Base-by-base conservation (phyloP, 1,284 basidiomycete genomes). In the Kwoniella shivajii region DNA sequence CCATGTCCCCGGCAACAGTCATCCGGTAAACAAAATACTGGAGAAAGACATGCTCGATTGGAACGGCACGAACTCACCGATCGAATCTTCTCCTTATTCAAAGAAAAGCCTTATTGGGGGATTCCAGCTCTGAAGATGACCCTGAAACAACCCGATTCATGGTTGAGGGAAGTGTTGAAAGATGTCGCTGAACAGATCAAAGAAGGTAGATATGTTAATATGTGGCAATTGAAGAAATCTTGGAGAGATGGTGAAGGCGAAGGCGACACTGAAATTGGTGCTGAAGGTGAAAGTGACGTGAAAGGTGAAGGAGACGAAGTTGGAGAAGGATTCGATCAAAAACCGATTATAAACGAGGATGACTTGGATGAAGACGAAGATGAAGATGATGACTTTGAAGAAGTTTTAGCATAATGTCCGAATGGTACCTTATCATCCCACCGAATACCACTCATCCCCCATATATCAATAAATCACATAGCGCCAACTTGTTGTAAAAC, bases 71-170 rank as follows among this genome's bases (percentile, higher is more conserved):
- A 95, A 71, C 84, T 98, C 9, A 82, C 92, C 70, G 92, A 97
- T 75, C 78, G 88, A 60, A 83, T 98, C 29, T 95, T 97, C 75
- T 71, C 78, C 1, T 80, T 88, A 7, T 98, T 95, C 80, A 84
- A 85, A 56, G 85, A 90, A 53, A 84, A 85, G 57, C 85, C 88
- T 34, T 87, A 87, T 62, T 97, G 92, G 92, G 82, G 85, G 58
- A 86, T 96, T 73, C 88, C 88, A 62, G 82, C 85, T 16, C 79
- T 97, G 50, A 84, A 90, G 44, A 85, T 88, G 61, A 86, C 85
- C 53, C 90, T 89, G 0, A 87, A 93, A 72, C 94, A 98, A 77
- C 94, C 94, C 1, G 90, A 95, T 74, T 85, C 82, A 14, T 97
- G 92, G 76, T 83, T 98, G 56, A 90, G 92, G 66, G 92, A 97